A percentile compares a stretch with the other conserved stretches of the same genome.
Conservation (phyloP, 2,329 filamentous ascomycete species). For the Fusarium decemcellulare region DNA sequence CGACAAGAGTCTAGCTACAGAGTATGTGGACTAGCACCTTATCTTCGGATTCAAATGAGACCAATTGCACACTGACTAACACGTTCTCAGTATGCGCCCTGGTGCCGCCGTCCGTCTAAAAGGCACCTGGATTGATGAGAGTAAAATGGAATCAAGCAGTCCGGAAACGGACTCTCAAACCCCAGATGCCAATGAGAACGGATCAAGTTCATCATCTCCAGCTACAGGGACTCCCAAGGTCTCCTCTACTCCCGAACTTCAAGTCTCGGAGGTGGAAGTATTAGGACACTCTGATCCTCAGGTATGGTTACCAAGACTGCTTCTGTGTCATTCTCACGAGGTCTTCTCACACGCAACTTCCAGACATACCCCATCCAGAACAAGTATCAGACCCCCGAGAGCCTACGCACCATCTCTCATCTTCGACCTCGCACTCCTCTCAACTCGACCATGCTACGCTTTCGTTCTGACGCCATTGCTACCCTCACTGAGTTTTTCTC, state of each 20-base stretch:
- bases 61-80: slow-evolving; percentile 45
- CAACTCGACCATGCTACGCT: slow-evolving; percentile 83
- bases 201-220: slow-evolving; percentile 10
- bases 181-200: neutral
- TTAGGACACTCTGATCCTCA: slow-evolving; percentile 85
- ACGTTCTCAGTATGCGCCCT: slow-evolving; percentile 76
- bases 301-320: slow-evolving; percentile 64
- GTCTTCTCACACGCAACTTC: slow-evolving; percentile 17
- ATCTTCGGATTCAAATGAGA: slow-evolving; percentile 1
- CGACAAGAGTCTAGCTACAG: slow-evolving; percentile 77
- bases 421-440: slow-evolving; percentile 85
- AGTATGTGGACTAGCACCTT: slow-evolving; percentile 67
- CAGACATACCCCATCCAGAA: slow-evolving; percentile 95
- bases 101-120: slow-evolving; percentile 84
- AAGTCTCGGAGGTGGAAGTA: slow-evolving; percentile 77
- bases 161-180: slow-evolving; percentile 12
- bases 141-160: slow-evolving; percentile 9
- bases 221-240: slow-evolving; percentile 8
- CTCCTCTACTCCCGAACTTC: slow-evolving; percentile 72
- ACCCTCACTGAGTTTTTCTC: slow-evolving; percentile 83
- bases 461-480: slow-evolving; percentile 85
- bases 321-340: neutral
- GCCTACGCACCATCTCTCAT: slow-evolving; percentile 89
- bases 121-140: slow-evolving; percentile 76
- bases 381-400: slow-evolving; percentile 94